phyloP scores from a whole-genome alignment of 2,329 filamentous ascomycete genomes.

The Arthrobotrys entomopaga region DNA sequence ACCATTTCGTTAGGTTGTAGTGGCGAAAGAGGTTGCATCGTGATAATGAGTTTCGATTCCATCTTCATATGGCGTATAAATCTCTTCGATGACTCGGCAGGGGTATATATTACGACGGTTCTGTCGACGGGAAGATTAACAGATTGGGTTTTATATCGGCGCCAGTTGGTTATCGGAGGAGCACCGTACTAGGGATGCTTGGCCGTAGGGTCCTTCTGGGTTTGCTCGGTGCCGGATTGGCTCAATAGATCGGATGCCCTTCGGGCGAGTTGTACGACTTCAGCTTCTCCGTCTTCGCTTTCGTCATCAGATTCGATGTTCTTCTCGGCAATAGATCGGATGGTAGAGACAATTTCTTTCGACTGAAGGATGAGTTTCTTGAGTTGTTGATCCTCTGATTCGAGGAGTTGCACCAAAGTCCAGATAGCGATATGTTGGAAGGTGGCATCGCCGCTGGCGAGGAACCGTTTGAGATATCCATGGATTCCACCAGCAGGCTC shows the following conservation, averaged over 20 bases:
- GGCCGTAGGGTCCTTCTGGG: constrained; percentile 74
- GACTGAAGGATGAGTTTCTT: constrained; percentile 88
- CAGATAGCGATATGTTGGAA: constrained; percentile 99
- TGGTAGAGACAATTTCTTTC: constrained; percentile 90
- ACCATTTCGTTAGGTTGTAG: constrained; percentile 21
- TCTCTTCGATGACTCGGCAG: constrained; percentile 27
- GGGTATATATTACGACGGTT: constrained; percentile 11
- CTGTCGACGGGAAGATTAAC: constrained; percentile 17
- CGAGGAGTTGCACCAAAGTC: constrained; percentile 93
- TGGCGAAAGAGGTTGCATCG: constrained; percentile 8
- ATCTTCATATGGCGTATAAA: constrained; percentile 35
- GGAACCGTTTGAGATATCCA: constrained; percentile 90
- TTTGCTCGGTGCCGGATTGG: constrained; percentile 76
- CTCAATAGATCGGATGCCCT: constrained; percentile 87
- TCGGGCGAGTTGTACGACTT: constrained; percentile 72
- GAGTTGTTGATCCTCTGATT: constrained; percentile 91
- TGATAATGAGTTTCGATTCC: constrained; percentile 22
- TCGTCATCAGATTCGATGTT: constrained; percentile 85
- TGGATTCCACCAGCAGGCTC: constrained; percentile 94
- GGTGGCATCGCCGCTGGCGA: constrained; percentile 92
- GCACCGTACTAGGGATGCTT: constrained; percentile 52
- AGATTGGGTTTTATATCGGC: constrained; percentile 31
- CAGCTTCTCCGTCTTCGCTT: constrained; percentile 59
- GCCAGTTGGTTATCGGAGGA: constrained; percentile 40
- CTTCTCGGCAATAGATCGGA: constrained; percentile 88